A percentile compares a stretch with the other conserved stretches of the same genome.
Conservation (phyloP, 495 filamentous ascomycete species). For the Penicillium paradoxum region DNA sequence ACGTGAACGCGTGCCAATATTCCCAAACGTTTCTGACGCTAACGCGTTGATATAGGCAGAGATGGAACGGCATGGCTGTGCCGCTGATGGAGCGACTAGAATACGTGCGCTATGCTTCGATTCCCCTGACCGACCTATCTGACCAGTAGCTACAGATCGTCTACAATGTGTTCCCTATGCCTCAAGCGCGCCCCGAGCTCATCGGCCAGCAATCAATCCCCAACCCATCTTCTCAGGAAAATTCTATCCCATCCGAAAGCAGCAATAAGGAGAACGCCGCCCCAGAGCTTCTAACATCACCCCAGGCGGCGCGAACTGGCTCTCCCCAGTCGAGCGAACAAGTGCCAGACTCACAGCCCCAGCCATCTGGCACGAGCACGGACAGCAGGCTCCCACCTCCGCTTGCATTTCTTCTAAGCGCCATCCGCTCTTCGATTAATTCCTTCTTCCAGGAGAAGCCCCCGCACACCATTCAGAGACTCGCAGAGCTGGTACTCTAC, state of each 20-base stretch:
- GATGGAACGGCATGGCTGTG: slow-evolving; percentile 51
- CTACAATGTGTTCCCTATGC: slow-evolving; percentile 49
- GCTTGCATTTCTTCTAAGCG: slow-evolving; percentile 56
- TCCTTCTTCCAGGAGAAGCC: slow-evolving; percentile 67
- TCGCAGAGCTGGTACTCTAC: slow-evolving; percentile 80
- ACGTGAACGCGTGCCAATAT: slow-evolving; percentile 23
- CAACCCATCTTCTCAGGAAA: slow-evolving; percentile 32
- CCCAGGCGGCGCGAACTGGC: slow-evolving; percentile 24
- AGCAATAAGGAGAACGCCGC: slow-evolving; percentile 53
- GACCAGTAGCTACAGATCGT: slow-evolving; percentile 39
- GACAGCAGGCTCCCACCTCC: slow-evolving; percentile 55
- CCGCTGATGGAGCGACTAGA: slow-evolving; percentile 50
- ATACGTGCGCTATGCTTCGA: slow-evolving; percentile 34
- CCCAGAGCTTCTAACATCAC: slow-evolving; percentile 29
- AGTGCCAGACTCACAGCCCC: slow-evolving; percentile 43
- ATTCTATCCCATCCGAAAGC: slow-evolving; percentile 27
- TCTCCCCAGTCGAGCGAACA: slow-evolving; percentile 41
- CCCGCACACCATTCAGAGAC: slow-evolving; percentile 87
- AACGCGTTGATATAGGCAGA: slow-evolving; percentile 38
- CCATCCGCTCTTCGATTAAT: slow-evolving; percentile 63
- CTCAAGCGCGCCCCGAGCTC: slow-evolving; percentile 32
- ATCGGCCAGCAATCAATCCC: slow-evolving; percentile 19
- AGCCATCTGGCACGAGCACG: slow-evolving; percentile 36
- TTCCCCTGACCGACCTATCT: slow-evolving; percentile 1
- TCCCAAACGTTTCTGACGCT: slow-evolving; percentile 15